Conservation (phyloP, 2,329 filamentous ascomycete genomes). For the Sporothrix mexicana region DNA sequence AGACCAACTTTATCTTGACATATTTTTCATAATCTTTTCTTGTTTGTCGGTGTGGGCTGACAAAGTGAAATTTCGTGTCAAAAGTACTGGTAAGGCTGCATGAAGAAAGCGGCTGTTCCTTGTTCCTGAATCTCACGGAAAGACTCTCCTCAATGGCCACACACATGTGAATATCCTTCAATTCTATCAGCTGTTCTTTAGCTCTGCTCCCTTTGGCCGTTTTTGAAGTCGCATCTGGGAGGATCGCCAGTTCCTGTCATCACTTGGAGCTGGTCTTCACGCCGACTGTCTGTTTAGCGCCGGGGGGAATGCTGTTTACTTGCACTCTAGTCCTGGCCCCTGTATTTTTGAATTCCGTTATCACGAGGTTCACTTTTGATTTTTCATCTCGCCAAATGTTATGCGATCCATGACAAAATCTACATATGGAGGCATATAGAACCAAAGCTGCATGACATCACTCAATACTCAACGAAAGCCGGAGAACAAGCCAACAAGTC, state of each 20-base stretch:
- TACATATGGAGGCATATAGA: too few relatives aligned
- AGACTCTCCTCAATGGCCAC: neutral
- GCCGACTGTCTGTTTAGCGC: neutral
- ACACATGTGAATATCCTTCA: constrained; percentile 17
- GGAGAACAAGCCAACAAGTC: too few relatives aligned
- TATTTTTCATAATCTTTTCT: neutral
- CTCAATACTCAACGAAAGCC: too few relatives aligned
- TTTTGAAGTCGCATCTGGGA: constrained; percentile 1
- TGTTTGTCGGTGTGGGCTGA: neutral
- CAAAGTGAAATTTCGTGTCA: neutral
- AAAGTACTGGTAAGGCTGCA: neutral
- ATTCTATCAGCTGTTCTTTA: neutral
- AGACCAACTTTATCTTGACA: neutral
- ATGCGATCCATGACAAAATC: too few relatives aligned
- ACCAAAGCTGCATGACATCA: too few relatives aligned
- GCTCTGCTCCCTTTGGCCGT: neutral
- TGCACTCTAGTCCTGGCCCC: neutral
- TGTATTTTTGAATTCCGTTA: neutral
- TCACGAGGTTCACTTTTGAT: too few relatives aligned
- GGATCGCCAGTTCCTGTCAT: neutral
- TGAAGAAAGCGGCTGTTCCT: neutral
- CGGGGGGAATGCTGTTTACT: neutral
- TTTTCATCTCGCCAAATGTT: too few relatives aligned
- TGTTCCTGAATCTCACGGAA: neutral
- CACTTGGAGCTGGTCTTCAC: neutral